These are phyloP conservation scores for Pseudocercospora crystallina DNA, from an alignment of 2,329 filamentous ascomycete species.

Conservation along the genomic window DNA sequence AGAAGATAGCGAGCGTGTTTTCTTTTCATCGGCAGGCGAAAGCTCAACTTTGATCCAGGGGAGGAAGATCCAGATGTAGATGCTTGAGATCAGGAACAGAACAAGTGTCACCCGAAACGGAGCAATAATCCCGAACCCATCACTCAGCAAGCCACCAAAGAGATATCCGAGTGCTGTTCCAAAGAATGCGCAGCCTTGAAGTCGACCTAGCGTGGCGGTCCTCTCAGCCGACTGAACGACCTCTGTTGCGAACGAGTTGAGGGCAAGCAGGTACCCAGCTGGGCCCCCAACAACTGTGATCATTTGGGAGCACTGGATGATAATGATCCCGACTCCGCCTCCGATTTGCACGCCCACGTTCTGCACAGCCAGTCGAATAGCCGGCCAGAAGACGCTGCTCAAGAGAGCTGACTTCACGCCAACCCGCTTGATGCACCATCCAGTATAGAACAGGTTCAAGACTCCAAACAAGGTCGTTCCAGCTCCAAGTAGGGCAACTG, in stretches of 20 bases:
- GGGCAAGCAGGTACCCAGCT: constrained; percentile 65
- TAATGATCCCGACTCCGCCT: constrained; percentile 62
- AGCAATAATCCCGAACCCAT: constrained; percentile 60
- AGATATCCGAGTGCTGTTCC: constrained; percentile 65
- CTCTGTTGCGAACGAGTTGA: constrained; percentile 69
- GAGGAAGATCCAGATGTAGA: constrained; percentile 44
- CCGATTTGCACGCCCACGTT: constrained; percentile 64
- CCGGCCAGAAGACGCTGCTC: constrained; percentile 64
- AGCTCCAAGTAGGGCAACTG: constrained; percentile 65
- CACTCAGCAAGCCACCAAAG: constrained; percentile 64
- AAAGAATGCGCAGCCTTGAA: constrained; percentile 68
- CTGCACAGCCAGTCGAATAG: constrained; percentile 62
- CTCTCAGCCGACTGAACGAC: constrained; percentile 59
- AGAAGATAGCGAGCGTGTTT: constrained; percentile 45
- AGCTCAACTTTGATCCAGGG: constrained; percentile 51
- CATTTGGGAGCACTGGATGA: constrained; percentile 66
- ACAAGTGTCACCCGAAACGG: constrained; percentile 65
- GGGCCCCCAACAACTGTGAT: constrained; percentile 69
- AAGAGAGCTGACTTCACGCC: constrained; percentile 64
- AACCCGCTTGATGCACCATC: constrained; percentile 65
- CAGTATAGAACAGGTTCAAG: constrained; percentile 66
- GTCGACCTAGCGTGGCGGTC: constrained; percentile 64
- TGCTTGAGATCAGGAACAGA: constrained; percentile 50
- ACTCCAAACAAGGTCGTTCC: constrained; percentile 68
- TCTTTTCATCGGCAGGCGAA: constrained; percentile 28